phyloP scores from a whole-genome alignment of 768 basidiomycete species.

The Auriculariales sp. region DNA sequence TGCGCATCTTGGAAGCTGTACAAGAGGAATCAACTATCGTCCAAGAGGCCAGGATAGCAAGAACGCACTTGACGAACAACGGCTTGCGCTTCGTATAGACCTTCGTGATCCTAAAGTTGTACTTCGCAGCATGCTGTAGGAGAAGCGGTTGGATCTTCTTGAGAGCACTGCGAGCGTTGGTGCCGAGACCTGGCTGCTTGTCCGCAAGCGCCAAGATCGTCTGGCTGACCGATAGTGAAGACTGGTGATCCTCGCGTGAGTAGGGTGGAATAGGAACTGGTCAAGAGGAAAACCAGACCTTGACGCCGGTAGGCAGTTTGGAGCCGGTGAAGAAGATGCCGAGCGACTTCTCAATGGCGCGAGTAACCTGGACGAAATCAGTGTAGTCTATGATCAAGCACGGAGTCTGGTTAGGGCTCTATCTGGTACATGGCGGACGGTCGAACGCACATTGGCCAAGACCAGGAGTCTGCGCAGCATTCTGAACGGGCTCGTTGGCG shows the following conservation, averaged over 20 bases:
- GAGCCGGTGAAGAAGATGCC: constrained; percentile 26
- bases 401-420: not conserved
- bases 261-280: too few species aligned
- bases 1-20: constrained; percentile 66
- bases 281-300: too few species aligned
- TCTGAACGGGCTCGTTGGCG: constrained; percentile 64
- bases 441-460: constrained; percentile 47
- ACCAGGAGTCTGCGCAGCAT: constrained; percentile 49
- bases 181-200: constrained; percentile 12
- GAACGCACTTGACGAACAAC: constrained; percentile 24
- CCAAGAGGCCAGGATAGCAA: not conserved
- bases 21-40: not conserved
- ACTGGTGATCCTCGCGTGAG: too few species aligned
- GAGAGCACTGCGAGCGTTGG: constrained; percentile 18
- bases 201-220: constrained; percentile 15
- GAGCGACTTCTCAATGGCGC: constrained; percentile 45
- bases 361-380: constrained; percentile 52
- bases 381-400: constrained; percentile 36
- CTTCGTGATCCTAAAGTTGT: not conserved
- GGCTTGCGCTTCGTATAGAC: constrained; percentile 12
- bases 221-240: constrained; percentile 16
- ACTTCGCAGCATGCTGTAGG: constrained; percentile 4
- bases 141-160: constrained; percentile 23
- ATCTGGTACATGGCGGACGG: not conserved
- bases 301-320: not conserved